These are phyloP conservation scores for Russula compacta DNA, from an alignment of 768 basidiomycete genomes.

Conservation along the genomic window DNA sequence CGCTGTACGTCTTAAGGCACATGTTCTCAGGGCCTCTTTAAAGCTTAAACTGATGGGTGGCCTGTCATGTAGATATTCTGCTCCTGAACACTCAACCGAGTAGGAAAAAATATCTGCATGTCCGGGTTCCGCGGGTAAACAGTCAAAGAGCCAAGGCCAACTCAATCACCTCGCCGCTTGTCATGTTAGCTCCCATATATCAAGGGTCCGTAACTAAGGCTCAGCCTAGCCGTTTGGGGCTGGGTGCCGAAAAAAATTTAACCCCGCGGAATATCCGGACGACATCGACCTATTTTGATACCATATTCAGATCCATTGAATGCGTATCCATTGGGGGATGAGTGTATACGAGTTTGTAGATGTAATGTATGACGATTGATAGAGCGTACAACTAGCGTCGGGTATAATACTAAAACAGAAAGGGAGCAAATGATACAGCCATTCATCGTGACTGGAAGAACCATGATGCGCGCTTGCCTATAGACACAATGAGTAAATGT, in stretches of 20 bases:
- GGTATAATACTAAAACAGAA: conserved; percentile 23
- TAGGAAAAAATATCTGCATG: not conserved
- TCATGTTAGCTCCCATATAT: conserved; percentile 7
- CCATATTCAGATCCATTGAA: not conserved
- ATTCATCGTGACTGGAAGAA: conserved; percentile 78
- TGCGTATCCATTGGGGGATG: conserved; percentile 23
- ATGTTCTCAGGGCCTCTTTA: not conserved
- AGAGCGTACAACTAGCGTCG: conserved; percentile 24
- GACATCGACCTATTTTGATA: not conserved
- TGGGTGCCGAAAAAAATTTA: conserved; percentile 11
- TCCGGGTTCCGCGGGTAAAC: conserved; percentile 5
- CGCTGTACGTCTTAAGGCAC: conserved; percentile 10
- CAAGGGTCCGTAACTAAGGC: conserved; percentile 1
- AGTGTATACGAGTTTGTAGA: conserved; percentile 21
- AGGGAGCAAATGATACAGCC: conserved; percentile 20
- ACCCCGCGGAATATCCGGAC: conserved; percentile 12
- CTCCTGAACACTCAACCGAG: not conserved
- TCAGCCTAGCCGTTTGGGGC: conserved; percentile 15
- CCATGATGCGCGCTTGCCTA: conserved; percentile 77
- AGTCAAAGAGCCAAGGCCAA: not conserved
- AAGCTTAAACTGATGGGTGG: conserved; percentile 2
- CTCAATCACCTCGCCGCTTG: conserved; percentile 13
- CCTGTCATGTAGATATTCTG: not conserved
- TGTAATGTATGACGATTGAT: conserved; percentile 26
- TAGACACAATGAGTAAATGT: conserved; percentile 8